These are phyloP conservation scores for Sclerotinia spermophila DNA, from an alignment of 2,329 filamentous ascomycete species.

Conservation along the genomic window DNA sequence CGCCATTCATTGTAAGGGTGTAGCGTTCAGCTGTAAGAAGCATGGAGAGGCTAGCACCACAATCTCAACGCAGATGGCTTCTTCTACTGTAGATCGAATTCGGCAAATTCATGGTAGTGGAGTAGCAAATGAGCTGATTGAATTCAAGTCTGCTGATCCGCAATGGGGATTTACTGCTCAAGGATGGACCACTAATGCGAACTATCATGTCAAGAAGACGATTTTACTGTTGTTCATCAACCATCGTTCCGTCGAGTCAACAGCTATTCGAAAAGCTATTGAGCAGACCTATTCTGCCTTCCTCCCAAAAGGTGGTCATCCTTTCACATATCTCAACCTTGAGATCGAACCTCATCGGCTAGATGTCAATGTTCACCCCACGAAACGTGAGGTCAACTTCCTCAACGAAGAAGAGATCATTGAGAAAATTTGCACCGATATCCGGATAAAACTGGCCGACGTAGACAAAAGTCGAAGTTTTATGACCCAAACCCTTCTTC, in stretches of 20 bases:
- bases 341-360: conserved; percentile 90
- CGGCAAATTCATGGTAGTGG: conserved; percentile 81
- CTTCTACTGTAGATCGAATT: conserved; percentile 76
- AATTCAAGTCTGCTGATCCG: conserved; percentile 67
- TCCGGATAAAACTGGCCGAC: conserved; percentile 72
- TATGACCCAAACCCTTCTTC: conserved; percentile 85
- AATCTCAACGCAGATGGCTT: conserved; percentile 71
- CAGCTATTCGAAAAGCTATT: conserved; percentile 79
- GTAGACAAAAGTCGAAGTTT: conserved; percentile 95
- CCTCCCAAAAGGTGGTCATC: conserved; percentile 88
- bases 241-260: conserved; percentile 87
- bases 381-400: conserved; percentile 95
- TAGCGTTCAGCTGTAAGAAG: conserved; percentile 96
- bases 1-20: conserved; percentile 84
- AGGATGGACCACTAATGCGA: conserved; percentile 85
- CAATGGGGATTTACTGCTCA: conserved; percentile 81
- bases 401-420: conserved; percentile 97
- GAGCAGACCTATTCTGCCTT: conserved; percentile 88
- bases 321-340: conserved; percentile 87
- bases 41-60: conserved; percentile 82
- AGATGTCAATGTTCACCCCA: conserved; percentile 97
- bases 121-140: conserved; percentile 84
- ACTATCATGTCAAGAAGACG: conserved; percentile 89
- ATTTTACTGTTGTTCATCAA: conserved; percentile 92
- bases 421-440: conserved; percentile 75